Percentiles rank a stretch among this genome's conserved stretches.
These are phyloP conservation scores for Pichia phayaonensis DNA, from an alignment of 805 yeast species.

Conservation along the genomic window DNA sequence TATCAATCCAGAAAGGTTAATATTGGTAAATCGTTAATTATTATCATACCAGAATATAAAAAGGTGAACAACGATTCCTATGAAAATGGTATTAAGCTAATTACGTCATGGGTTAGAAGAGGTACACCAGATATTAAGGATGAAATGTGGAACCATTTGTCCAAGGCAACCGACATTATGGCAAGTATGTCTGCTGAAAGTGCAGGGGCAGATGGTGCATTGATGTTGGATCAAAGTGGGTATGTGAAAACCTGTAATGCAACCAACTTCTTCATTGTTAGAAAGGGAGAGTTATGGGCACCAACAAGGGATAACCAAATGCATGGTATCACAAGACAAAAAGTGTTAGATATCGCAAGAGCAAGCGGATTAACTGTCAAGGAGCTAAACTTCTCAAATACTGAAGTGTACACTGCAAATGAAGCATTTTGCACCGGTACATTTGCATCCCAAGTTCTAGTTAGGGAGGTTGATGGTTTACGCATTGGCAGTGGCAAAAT, in stretches of 20 bases:
- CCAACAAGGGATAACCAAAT: conserved; percentile 6
- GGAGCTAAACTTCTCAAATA: neutral
- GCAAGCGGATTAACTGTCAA: neutral
- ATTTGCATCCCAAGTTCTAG: conserved; percentile 3
- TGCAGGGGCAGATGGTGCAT: conserved; percentile 5
- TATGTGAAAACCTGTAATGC: conserved; percentile 7
- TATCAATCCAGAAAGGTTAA: conserved; percentile 4
- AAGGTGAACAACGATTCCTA: neutral
- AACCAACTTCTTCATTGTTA: conserved; percentile 1
- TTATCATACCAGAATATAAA: conserved; percentile 4
- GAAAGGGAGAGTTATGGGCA: conserved; percentile 4
- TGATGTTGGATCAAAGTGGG: conserved; percentile 2
- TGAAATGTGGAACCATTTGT: conserved; percentile 7
- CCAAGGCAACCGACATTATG: conserved; percentile 4
- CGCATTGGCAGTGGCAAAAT: neutral
- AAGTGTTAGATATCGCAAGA: conserved; percentile 1
- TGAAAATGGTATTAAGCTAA: neutral
- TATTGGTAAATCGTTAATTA: conserved; percentile 1
- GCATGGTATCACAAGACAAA: conserved; percentile 6
- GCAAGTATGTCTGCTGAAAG: neutral
- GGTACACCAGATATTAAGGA: conserved; percentile 3
- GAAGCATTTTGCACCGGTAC: conserved; percentile 7
- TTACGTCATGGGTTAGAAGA: conserved; percentile 5
- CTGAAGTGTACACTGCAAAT: conserved; percentile 3
- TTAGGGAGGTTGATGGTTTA: conserved; percentile 3